Base-by-base conservation (phyloP, 306 rosid species). In the Cicer pinnatifidum region DNA sequence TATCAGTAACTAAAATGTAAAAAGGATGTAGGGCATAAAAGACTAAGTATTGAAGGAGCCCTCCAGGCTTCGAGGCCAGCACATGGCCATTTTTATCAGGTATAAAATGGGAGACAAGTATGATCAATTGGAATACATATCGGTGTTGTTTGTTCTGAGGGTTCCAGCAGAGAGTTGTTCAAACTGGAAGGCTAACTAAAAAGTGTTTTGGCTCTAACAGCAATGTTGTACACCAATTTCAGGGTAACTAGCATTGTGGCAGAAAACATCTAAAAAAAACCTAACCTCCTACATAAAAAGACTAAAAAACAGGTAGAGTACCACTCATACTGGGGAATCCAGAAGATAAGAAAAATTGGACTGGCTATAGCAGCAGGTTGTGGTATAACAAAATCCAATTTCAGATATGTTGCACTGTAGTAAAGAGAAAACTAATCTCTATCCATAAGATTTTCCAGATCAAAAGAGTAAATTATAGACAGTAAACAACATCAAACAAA, bases 1-100 rank as follows among this genome's bases (percentile, higher is more conserved):
- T 85, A 92, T 90, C 84, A 90, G 96, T 85, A 90, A 83, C 85
- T 85, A 81, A 43, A 84, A 73, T 61, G 90, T 78, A 81, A 84
- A 82, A 75, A 75, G 77, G 80, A 71, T 66, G 64, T 72, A 88
- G 86, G 82, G 82, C 39, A 83, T 71, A 75, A 71, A 86, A 86
- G 81, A 76, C 85, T 85, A 90, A 85, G 83, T 69, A 84, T 48
- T 82, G 82, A 81, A 85, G 75, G 81, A 70, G 79, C 74, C 80
- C 80, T 83, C 84, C 88, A 86, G 74, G 74, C 75, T 50, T 59
- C 59, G 74, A 48, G 68, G 79, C 73, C 83, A 73, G 73, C 70
- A 78, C 53, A 65, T 39, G 47, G 72, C 75, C 81, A 56, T 28
- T 70, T 43, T 69, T 70, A 41, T 51, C 52, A 57, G 66, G 56